A percentile compares a stretch with the other conserved stretches of the same genome.
Evolutionary conservation across 2,329 filamentous ascomycete genomes (phyloP).

Genomic region (Colletotrichum sp.): DNA sequence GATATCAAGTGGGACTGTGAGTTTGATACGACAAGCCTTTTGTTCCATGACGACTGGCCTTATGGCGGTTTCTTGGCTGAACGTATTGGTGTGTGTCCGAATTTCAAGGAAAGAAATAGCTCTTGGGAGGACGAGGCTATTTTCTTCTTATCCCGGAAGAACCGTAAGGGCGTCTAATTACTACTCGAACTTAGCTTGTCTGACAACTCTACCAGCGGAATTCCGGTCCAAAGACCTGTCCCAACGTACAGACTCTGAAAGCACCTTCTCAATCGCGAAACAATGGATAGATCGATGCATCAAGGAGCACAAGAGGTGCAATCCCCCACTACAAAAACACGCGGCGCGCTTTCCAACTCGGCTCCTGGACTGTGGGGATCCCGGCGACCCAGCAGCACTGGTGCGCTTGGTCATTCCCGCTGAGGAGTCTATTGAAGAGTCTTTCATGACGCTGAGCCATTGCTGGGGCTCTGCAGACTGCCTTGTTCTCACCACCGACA

Average conservation of each 20-base stretch:
- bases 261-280: neutral
- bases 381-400: accelerated
- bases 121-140: neutral
- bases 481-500: neutral
- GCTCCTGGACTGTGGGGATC: neutral
- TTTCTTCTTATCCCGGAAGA: neutral
- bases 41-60: neutral
- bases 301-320: neutral
- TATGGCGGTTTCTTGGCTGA: neutral
- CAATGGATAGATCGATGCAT: neutral
- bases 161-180: neutral
- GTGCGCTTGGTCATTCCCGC: neutral
- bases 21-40: neutral
- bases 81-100: neutral
- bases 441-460: neutral
- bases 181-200: neutral
- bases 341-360: neutral
- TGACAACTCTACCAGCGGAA: neutral
- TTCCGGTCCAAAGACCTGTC: neutral
- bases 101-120: neutral
- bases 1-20: neutral
- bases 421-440: neutral
- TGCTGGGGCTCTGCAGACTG: neutral
- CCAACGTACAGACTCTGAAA: neutral
- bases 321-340: accelerated